Evolutionary conservation across 345 rosid genomes (phyloP).

Genomic region (Camelina neglecta): DNA sequence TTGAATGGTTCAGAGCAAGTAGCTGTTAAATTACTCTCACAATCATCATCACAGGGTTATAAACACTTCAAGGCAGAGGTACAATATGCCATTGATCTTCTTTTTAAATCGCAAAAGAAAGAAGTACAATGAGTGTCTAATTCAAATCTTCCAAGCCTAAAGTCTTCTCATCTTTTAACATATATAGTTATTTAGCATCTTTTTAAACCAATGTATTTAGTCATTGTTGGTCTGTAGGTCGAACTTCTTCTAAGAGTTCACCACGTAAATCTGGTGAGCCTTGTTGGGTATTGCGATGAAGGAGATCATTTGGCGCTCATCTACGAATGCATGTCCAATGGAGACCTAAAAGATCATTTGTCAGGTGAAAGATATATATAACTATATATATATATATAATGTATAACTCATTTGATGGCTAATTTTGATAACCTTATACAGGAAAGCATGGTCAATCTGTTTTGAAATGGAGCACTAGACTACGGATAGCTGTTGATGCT

Average conservation of each 20-base stretch:
- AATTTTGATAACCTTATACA: not conserved
- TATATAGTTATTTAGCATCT: no score
- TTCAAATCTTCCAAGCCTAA: no score
- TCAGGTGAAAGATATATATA: not conserved
- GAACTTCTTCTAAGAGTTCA: conserved; percentile 50
- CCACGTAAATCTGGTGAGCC: conserved; percentile 49
- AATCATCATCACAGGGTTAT: conserved; percentile 34
- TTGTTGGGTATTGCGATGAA: conserved; percentile 51
- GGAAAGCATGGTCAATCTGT: conserved; percentile 14
- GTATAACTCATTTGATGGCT: no score
- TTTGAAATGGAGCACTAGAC: conserved; percentile 48
- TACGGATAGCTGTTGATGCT: conserved; percentile 47
- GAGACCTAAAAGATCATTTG: conserved; percentile 35
- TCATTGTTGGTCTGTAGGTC: conserved; percentile 30
- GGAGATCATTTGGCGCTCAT: conserved; percentile 43
- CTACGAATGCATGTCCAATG: conserved; percentile 51
- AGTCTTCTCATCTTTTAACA: not conserved
- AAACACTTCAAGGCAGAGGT: conserved; percentile 39
- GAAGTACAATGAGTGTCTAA: no score
- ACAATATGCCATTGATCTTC: not conserved
- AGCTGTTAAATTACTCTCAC: conserved; percentile 29
- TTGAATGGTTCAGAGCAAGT: conserved; percentile 23
- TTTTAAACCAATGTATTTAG: not conserved
- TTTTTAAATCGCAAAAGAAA: no score
- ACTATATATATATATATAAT: no score